phyloP scores from a whole-genome alignment of 345 rosid genomes.

The Gossypium thurberi region DNA sequence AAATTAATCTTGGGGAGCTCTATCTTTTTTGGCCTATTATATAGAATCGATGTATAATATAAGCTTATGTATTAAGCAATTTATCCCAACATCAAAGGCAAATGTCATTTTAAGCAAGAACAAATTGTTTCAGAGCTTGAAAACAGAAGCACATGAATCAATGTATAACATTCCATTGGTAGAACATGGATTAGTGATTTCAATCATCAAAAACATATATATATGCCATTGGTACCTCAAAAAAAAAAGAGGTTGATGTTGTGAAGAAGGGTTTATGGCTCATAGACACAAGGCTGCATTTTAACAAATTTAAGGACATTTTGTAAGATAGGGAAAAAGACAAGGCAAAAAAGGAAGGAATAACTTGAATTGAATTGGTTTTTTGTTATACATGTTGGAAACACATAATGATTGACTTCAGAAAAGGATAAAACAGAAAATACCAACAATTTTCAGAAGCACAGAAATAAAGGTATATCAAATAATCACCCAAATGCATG shows the following conservation, averaged over 20 bases:
- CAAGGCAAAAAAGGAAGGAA: background rate
- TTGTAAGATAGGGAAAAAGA: background rate
- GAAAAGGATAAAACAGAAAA: slow-evolving; percentile 22
- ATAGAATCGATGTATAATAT: too few relatives aligned
- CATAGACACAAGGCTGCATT: background rate
- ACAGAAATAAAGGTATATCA: slow-evolving; percentile 9
- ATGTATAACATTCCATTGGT: too few relatives aligned
- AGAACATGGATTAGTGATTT: too few relatives aligned
- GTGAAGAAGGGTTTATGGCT: background rate
- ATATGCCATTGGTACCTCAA: too few relatives aligned
- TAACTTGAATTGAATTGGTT: slow-evolving; percentile 21
- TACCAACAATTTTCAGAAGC: slow-evolving; percentile 19
- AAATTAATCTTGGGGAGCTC: background rate
- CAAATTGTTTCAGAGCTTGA: too few relatives aligned
- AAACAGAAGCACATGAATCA: too few relatives aligned
- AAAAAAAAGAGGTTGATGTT: background rate
- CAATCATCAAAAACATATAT: too few relatives aligned
- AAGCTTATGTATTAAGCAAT: background rate
- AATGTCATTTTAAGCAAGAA: background rate
- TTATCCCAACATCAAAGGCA: too few relatives aligned
- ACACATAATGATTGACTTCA: slow-evolving; percentile 26
- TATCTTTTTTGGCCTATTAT: too few relatives aligned
- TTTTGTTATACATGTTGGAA: slow-evolving; percentile 21
- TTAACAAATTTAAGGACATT: slow-evolving; percentile 16
- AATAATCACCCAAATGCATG: slow-evolving; percentile 12